These are phyloP conservation scores for Entomortierella parvispora DNA, from an alignment of 192 early-diverging fungal genomes.

Conservation along the genomic window DNA sequence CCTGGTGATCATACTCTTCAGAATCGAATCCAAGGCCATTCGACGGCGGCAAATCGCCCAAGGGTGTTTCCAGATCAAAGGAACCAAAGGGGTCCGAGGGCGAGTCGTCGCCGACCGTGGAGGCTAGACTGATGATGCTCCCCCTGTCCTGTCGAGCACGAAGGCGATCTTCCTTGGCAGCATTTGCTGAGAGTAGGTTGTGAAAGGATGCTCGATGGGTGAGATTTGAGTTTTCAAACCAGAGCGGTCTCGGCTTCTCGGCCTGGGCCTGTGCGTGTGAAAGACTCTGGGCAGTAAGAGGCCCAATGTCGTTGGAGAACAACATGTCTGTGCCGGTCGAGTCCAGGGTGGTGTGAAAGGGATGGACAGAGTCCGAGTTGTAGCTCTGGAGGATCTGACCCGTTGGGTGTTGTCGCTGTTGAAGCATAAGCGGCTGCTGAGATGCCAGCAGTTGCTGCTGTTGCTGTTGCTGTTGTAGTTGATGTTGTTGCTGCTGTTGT, in stretches of 20 bases:
- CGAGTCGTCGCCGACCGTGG: conserved; percentile 45
- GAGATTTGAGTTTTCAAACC: conserved; percentile 32
- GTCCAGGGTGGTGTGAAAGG: conserved; percentile 21
- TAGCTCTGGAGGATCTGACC: background rate
- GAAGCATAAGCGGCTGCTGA: background rate
- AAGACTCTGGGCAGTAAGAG: background rate
- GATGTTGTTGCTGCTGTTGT: conserved; percentile 27
- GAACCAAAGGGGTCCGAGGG: conserved; percentile 44
- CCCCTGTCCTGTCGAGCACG: conserved; percentile 39
- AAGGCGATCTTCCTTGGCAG: conserved; percentile 32
- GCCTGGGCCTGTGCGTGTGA: conserved; percentile 12
- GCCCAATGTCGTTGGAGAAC: background rate
- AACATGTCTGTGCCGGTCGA: conserved; percentile 1
- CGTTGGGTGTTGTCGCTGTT: background rate
- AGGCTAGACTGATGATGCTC: conserved; percentile 51
- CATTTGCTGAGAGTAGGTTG: conserved; percentile 23
- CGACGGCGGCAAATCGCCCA: conserved; percentile 19
- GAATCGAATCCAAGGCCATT: conserved; percentile 23
- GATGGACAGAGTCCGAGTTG: conserved; percentile 23
- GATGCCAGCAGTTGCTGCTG: conserved; percentile 7
- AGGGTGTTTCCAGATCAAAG: conserved; percentile 22
- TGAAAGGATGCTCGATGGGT: conserved; percentile 44
- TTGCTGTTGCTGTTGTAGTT: conserved; percentile 22
- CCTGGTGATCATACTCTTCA: conserved; percentile 45
- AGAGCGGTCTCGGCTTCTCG: conserved; percentile 27